Base-by-base conservation (phyloP, 2,329 filamentous ascomycete genomes). In the Penicillium sp. region DNA sequence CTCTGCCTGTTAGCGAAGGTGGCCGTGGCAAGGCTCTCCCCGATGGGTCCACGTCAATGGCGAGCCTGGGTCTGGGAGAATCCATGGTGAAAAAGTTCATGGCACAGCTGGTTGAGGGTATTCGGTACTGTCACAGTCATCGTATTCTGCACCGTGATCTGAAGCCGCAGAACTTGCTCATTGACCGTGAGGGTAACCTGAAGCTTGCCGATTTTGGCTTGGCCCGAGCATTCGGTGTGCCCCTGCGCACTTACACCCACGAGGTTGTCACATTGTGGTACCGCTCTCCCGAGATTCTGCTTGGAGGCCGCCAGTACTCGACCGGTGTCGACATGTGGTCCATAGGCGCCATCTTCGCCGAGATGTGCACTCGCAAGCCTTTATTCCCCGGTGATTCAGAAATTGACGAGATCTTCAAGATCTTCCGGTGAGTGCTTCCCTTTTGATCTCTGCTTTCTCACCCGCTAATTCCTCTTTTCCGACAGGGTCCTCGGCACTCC, bases 311-410 rank as follows among this genome's bases (percentile, higher is more conserved):
- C 42, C 89, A 95, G 68, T 95, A 95, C 73, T 93, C 87, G 11
- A 95, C 89, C 11, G 89, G 89, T 47, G 89, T 95, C 34, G 89
- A 95, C 64, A 95, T 95, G 87, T 95, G 89, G 89, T 93, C 87
- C 26, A 84, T 90, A 40, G 89, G 89, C 52, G 93, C 89, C 69
- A 95, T 95, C 69, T 95, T 95, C 68, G 89, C 90, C 8, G 89
- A 95, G 71, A 95, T 95, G 90, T 94, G 88, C 71, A 95, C 89
- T 1, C 82, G 88, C 62, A 95, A 94, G 72, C 89, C 89, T 4
- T 77, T 95, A 35, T 95, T 95, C 75, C 89, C 89, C 10, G 89
- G 89, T 48, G 89, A 95, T 67, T 93, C 87, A 4, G 88, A 94
- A 66, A 94, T 94, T 70, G 88, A 94, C 63, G 88, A 94, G 70